phyloP scores from a whole-genome alignment of 108 stramenopile genomes.

The Nannochloropsis salina region DNA sequence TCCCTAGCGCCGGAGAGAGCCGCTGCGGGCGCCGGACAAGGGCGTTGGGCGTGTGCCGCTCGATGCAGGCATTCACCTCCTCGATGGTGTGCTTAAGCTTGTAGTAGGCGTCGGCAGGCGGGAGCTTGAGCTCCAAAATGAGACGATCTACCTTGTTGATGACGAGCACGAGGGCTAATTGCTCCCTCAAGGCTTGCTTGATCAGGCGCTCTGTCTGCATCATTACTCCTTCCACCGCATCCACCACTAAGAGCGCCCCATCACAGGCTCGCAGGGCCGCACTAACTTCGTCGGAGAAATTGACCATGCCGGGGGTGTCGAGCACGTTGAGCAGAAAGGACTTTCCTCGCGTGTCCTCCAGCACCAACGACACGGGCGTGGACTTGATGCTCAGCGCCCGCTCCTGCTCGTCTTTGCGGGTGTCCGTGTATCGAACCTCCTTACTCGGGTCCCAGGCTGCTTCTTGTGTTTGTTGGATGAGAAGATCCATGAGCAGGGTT shows the following conservation, averaged over 20 bases:
- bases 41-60: background rate
- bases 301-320: conserved; percentile 89
- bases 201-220: conserved; percentile 79
- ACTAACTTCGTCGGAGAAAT: conserved; percentile 89
- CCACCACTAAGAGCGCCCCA: conserved; percentile 83
- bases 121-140: conserved; percentile 86
- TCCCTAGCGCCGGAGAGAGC: conserved; percentile 68
- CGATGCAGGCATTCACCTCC: conserved; percentile 69
- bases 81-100: conserved; percentile 84
- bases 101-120: conserved; percentile 88
- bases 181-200: conserved; percentile 67
- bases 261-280: conserved; percentile 76
- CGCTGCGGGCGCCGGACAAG: conserved; percentile 28
- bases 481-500: conserved; percentile 73
- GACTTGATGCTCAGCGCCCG: conserved; percentile 82
- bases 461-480: conserved; percentile 61
- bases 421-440: conserved; percentile 71
- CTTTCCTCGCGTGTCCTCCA: conserved; percentile 80
- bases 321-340: conserved; percentile 72
- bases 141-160: conserved; percentile 94
- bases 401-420: conserved; percentile 80
- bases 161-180: conserved; percentile 69
- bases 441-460: conserved; percentile 51
- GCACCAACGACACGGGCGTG: conserved; percentile 72
- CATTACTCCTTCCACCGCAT: conserved; percentile 93